Percentiles rank a stretch among this genome's conserved stretches.
phyloP scores from a whole-genome alignment of 345 rosid species.

The Syzygium jambos region DNA sequence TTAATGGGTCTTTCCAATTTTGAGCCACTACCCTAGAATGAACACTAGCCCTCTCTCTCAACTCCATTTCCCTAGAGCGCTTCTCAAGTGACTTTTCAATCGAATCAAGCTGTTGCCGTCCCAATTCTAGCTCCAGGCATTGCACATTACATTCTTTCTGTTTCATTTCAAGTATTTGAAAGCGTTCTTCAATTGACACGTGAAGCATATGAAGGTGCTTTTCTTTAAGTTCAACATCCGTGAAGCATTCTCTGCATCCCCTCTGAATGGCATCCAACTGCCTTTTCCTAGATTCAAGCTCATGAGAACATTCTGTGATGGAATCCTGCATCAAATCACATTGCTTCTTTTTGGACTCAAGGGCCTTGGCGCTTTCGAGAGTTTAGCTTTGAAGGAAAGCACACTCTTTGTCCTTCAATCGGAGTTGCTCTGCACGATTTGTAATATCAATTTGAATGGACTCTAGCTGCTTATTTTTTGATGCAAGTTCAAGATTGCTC shows the following conservation, averaged over 20 bases:
- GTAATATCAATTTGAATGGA: neutral
- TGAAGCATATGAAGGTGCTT: conserved; percentile 6
- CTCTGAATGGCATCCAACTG: conserved; percentile 4
- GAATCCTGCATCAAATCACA: conserved; percentile 8
- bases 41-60: neutral
- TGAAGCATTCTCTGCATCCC: neutral
- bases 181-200: neutral
- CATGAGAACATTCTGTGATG: conserved; percentile 1
- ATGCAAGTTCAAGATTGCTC: neutral
- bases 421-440: neutral
- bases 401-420: neutral
- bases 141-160: conserved; percentile 1
- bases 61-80: conserved; percentile 2
- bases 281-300: conserved; percentile 6
- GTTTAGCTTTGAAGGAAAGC: neutral
- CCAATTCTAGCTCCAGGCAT: neutral
- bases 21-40: neutral
- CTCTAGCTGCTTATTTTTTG: neutral
- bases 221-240: conserved; percentile 9
- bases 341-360: conserved; percentile 9
- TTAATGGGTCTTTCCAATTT: neutral
- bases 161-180: conserved; percentile 1
- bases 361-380: neutral
- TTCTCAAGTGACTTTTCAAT: neutral
- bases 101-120: neutral